Evolutionary conservation across 2,329 filamentous ascomycete species (phyloP).

Genomic region (Fusarium piperis): DNA sequence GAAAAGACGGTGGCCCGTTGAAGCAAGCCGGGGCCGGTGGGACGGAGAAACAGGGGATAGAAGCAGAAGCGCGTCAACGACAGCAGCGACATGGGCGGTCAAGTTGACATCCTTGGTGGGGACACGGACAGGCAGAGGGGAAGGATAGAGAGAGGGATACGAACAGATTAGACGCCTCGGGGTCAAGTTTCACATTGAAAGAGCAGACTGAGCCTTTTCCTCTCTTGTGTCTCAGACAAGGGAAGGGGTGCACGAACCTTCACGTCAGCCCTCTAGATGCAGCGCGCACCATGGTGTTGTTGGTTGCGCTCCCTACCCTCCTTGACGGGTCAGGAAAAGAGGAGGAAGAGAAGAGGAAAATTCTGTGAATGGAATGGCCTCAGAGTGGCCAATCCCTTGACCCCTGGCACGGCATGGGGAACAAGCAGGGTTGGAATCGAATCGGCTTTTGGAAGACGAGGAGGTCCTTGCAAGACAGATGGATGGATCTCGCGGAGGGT

Average conservation of each 20-base stretch:
- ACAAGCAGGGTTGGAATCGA: not conserved
- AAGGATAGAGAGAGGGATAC: not conserved
- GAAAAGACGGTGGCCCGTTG: not conserved
- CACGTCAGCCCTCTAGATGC: not conserved
- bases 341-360: not conserved
- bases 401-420: constrained; percentile 10
- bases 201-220: not conserved
- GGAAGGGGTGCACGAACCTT: not conserved
- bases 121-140: not conserved
- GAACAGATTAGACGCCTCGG: not conserved
- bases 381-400: constrained; percentile 10
- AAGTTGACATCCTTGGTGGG: not conserved
- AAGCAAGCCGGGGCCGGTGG: not conserved
- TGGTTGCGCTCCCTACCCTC: not conserved
- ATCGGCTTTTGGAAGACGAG: constrained; percentile 2
- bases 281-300: not conserved
- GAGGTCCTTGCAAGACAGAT: not conserved
- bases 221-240: not conserved
- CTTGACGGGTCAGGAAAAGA: not conserved
- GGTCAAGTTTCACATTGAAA: not conserved
- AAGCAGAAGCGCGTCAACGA: not conserved
- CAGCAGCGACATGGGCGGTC: not conserved
- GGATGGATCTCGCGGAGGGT: not conserved
- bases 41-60: not conserved
- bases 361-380: not conserved